These are phyloP conservation scores for Podospora tetraspora DNA, from an alignment of 495 filamentous ascomycete species.

Conservation along the genomic window DNA sequence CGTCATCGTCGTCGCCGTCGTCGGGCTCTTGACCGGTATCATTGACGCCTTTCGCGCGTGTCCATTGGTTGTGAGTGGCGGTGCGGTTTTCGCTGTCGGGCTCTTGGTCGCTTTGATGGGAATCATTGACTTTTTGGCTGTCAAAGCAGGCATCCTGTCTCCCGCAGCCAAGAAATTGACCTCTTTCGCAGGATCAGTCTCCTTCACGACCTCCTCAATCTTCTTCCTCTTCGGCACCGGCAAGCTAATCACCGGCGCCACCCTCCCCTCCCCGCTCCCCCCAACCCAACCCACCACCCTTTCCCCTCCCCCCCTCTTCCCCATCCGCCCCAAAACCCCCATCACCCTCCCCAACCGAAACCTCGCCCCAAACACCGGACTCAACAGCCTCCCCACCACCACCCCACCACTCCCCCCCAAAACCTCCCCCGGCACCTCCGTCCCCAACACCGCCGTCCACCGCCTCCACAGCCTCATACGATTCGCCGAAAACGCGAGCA, in stretches of 20 bases:
- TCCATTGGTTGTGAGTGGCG: not conserved
- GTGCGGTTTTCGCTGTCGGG: not conserved
- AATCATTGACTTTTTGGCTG: not conserved
- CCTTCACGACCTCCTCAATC: not conserved
- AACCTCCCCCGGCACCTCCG: slow-evolving; percentile 23
- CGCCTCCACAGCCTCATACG: slow-evolving; percentile 32
- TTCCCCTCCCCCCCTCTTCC: not conserved
- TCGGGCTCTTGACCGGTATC: slow-evolving; percentile 1
- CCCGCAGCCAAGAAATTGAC: too few species aligned
- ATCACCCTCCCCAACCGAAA: slow-evolving; percentile 30
- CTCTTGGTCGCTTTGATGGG: not conserved
- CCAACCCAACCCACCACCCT: not conserved
- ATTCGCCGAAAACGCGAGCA: slow-evolving; percentile 22
- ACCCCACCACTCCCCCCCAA: slow-evolving; percentile 16
- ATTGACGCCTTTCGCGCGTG: not conserved
- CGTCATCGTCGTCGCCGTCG: slow-evolving; percentile 10
- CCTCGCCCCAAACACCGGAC: slow-evolving; percentile 32
- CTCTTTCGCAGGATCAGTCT: not conserved
- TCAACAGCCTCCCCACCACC: slow-evolving; percentile 16
- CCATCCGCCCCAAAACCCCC: slow-evolving; percentile 22
- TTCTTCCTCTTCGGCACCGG: not conserved
- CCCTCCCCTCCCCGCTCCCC: not conserved
- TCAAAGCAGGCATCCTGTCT: not conserved
- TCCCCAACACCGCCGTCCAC: slow-evolving; percentile 34
- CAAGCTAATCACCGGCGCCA: not conserved